Evolutionary conservation across 1,139 yeast genomes (phyloP).

Genomic region (Arxiozyma slooffiae): DNA sequence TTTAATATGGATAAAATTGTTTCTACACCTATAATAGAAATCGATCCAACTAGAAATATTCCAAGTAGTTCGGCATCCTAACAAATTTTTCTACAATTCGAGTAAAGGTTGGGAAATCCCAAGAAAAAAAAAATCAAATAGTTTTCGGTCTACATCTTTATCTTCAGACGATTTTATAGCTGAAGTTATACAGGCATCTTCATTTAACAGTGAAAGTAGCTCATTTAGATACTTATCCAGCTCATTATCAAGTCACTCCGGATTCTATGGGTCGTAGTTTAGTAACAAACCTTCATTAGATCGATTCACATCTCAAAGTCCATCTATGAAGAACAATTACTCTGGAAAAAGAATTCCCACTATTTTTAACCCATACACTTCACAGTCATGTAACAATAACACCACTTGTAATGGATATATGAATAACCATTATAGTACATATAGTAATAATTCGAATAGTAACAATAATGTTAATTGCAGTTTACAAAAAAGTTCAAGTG

Average conservation of each 20-base stretch:
- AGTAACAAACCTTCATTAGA: conserved; percentile 21
- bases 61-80: conserved; percentile 6
- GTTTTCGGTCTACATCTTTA: conserved; percentile 18
- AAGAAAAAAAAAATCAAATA: conserved; percentile 13
- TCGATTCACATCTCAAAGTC: conserved; percentile 19
- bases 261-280: conserved; percentile 31
- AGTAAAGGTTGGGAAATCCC: conserved; percentile 31
- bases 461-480: background rate
- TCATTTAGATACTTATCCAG: conserved; percentile 27
- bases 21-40: background rate
- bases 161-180: conserved; percentile 25
- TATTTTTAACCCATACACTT: background rate
- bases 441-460: background rate
- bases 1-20: background rate
- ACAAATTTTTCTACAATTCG: conserved; percentile 13
- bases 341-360: conserved; percentile 17
- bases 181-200: conserved; percentile 29
- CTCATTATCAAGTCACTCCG: conserved; percentile 26
- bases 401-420: background rate
- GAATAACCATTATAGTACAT: background rate
- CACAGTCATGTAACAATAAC: background rate
- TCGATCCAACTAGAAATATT: background rate
- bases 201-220: conserved; percentile 25
- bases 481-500: conserved; percentile 19
- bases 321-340: conserved; percentile 17